phyloP scores from a whole-genome alignment of 306 rosid genomes.

The Quercus glauca region DNA sequence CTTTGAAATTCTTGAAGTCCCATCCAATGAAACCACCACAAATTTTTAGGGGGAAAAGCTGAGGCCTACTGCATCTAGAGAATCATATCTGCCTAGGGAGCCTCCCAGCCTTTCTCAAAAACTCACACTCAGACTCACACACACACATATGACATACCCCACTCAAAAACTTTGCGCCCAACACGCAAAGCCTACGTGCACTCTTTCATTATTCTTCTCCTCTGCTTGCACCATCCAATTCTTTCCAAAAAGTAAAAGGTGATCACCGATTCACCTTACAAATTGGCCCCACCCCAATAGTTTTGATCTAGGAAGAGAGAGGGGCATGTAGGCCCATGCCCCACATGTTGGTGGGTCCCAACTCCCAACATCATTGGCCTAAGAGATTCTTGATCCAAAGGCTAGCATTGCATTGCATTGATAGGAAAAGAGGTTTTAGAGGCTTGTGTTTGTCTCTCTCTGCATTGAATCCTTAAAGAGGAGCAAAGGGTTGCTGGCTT shows the following conservation, averaged over 20 bases:
- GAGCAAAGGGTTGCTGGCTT: constrained; percentile 30
- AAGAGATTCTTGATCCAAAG: constrained; percentile 31
- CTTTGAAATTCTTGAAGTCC: constrained; percentile 37
- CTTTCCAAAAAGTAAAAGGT: constrained; percentile 7
- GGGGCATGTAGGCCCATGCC: no score
- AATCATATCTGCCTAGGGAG: constrained; percentile 57
- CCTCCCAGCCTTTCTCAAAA: constrained; percentile 27
- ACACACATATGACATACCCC: constrained; percentile 31
- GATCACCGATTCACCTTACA: neutral
- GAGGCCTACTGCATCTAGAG: constrained; percentile 45
- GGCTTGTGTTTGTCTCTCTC: constrained; percentile 30
- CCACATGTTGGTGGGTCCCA: constrained; percentile 9
- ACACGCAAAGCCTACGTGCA: constrained; percentile 87
- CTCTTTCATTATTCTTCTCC: constrained; percentile 56
- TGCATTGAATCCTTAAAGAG: constrained; percentile 36
- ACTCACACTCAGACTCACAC: constrained; percentile 1
- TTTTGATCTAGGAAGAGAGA: neutral
- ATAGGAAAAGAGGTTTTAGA: constrained; percentile 3
- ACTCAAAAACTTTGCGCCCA: constrained; percentile 53
- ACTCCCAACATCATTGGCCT: constrained; percentile 3
- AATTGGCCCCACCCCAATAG: neutral
- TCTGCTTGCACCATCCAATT: constrained; percentile 27
- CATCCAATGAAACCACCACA: constrained; percentile 32
- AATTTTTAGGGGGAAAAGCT: constrained; percentile 38
- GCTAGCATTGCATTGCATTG: constrained; percentile 20